phyloP scores from a whole-genome alignment of 352 stramenopile genomes.

The Globisporangium irregulare region DNA sequence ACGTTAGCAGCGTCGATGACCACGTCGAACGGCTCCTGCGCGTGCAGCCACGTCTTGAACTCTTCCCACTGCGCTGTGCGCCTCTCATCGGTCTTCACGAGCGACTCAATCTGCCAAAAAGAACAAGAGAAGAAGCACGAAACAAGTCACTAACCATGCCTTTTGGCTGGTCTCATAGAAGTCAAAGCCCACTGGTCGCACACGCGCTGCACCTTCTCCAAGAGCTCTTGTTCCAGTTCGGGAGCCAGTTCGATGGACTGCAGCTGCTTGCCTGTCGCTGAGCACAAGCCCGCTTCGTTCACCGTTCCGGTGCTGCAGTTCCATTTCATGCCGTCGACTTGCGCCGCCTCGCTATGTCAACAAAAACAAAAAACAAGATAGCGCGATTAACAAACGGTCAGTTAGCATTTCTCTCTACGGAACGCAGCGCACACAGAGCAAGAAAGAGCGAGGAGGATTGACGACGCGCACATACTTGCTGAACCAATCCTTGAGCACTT shows the following conservation, averaged over 20 bases:
- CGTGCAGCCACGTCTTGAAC: slow-evolving; percentile 80
- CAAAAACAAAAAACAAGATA: slow-evolving; percentile 5
- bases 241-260: slow-evolving; percentile 62
- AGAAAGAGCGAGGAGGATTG: neutral
- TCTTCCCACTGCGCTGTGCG: slow-evolving; percentile 70
- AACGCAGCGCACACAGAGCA: neutral
- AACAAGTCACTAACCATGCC: neutral
- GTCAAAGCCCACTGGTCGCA: neutral
- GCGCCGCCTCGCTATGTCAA: slow-evolving; percentile 50
- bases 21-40: slow-evolving; percentile 85
- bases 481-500: slow-evolving; percentile 74
- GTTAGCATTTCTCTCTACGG: neutral
- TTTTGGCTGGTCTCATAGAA: neutral
- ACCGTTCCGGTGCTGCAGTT: slow-evolving; percentile 52
- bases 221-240: slow-evolving; percentile 39
- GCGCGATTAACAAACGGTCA: neutral
- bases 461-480: slow-evolving; percentile 29
- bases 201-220: slow-evolving; percentile 51
- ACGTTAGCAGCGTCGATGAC: slow-evolving; percentile 98
- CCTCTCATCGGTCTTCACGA: slow-evolving; percentile 75
- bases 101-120: slow-evolving; percentile 55
- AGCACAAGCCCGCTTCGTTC: slow-evolving; percentile 52
- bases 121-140: neutral
- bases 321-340: slow-evolving; percentile 59
- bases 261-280: slow-evolving; percentile 53